A percentile compares a stretch with the other conserved stretches of the same genome.
Conservation (phyloP, 306 rosid species). For the Abrus pulchellus region DNA sequence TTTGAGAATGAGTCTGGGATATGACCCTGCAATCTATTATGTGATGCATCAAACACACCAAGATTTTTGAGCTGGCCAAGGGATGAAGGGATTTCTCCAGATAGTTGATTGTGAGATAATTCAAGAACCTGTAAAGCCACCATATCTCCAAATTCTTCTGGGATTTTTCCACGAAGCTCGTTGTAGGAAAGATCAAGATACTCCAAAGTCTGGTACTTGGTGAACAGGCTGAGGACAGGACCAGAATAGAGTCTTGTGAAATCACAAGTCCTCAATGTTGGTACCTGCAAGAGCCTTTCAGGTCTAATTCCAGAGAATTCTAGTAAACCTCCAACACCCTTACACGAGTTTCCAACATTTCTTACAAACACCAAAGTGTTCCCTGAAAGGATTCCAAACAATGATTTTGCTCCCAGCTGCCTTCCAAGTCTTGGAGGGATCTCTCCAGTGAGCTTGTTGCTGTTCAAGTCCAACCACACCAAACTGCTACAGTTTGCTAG, state of each 20-base stretch:
- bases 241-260: slow-evolving; percentile 94
- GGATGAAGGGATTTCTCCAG: slow-evolving; percentile 90
- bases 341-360: slow-evolving; percentile 88
- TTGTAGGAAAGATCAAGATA: slow-evolving; percentile 96
- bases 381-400: slow-evolving; percentile 85
- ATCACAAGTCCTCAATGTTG: slow-evolving; percentile 86
- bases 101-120: slow-evolving; percentile 88
- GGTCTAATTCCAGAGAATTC: slow-evolving; percentile 93
- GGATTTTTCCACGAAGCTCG: slow-evolving; percentile 88
- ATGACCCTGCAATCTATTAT: slow-evolving; percentile 87
- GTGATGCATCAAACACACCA: slow-evolving; percentile 94
- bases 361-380: slow-evolving; percentile 94
- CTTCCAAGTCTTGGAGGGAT: slow-evolving; percentile 95
- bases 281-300: slow-evolving; percentile 81
- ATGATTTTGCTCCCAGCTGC: slow-evolving; percentile 84
- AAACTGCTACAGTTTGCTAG: slow-evolving; percentile 83
- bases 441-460: slow-evolving; percentile 94
- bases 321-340: slow-evolving; percentile 94
- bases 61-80: slow-evolving; percentile 84
- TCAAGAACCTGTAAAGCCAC: slow-evolving; percentile 94
- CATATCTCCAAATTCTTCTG: slow-evolving; percentile 92
- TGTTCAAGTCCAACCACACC: slow-evolving; percentile 99
- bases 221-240: slow-evolving; percentile 83
- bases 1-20: slow-evolving; percentile 97
- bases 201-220: slow-evolving; percentile 92